Percentiles rank a stretch among this genome's conserved stretches.
These are phyloP conservation scores for Penicillium sp. DNA, from an alignment of 2,329 filamentous ascomycete species.

Conservation along the genomic window DNA sequence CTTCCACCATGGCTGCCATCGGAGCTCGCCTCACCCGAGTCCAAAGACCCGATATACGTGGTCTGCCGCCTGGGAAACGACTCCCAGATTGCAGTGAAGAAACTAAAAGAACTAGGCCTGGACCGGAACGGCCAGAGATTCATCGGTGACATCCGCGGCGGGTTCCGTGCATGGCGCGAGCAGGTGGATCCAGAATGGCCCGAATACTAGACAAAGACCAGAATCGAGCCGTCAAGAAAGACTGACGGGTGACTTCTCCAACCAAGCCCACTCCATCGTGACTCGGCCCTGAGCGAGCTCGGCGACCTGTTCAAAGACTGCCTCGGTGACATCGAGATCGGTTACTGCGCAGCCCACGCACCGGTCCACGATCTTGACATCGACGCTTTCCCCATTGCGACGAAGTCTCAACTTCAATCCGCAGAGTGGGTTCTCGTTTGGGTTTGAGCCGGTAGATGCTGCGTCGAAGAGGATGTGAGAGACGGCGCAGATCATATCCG, in stretches of 20 bases:
- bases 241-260: conserved; percentile 36
- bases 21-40: conserved; percentile 20
- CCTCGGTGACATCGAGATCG: conserved; percentile 49
- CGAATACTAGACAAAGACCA: neutral
- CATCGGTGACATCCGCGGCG: conserved; percentile 42
- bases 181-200: conserved; percentile 38
- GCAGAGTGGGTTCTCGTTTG: conserved; percentile 65
- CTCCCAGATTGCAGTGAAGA: conserved; percentile 44
- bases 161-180: conserved; percentile 41
- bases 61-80: conserved; percentile 50
- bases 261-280: conserved; percentile 49
- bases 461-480: conserved; percentile 65
- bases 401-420: conserved; percentile 61
- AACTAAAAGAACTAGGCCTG: conserved; percentile 38
- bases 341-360: conserved; percentile 52
- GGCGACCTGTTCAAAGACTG: conserved; percentile 48
- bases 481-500: conserved; percentile 62
- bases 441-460: conserved; percentile 48
- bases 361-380: conserved; percentile 64
- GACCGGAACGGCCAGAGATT: conserved; percentile 32
- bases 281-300: conserved; percentile 47
- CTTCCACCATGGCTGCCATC: conserved; percentile 29
- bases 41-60: conserved; percentile 38
- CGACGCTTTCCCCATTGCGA: conserved; percentile 52
- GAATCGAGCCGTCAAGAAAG: conserved; percentile 1